phyloP scores from a whole-genome alignment of 2,329 filamentous ascomycete species.

The Penicillium thymicola region DNA sequence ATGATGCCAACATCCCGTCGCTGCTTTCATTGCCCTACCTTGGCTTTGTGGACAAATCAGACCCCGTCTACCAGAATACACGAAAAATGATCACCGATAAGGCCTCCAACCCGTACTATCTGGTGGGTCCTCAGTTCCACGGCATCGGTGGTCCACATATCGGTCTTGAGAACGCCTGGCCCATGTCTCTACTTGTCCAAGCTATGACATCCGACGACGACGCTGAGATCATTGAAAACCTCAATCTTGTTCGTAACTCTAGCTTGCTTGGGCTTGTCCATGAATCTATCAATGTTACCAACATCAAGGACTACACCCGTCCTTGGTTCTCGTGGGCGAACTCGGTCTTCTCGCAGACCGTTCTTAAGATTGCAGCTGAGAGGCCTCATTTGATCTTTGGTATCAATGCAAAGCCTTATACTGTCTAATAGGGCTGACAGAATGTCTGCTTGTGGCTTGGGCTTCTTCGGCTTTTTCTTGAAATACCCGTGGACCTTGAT shows the following conservation, averaged over 20 bases:
- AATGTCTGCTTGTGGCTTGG: not conserved
- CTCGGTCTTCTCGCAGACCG: conserved; percentile 88
- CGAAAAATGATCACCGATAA: conserved; percentile 75
- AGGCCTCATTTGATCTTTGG: conserved; percentile 87
- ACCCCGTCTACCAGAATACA: conserved; percentile 82
- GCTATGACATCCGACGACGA: conserved; percentile 85
- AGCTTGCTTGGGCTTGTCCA: conserved; percentile 79
- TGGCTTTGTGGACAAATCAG: conserved; percentile 55
- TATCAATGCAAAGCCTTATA: conserved; percentile 45
- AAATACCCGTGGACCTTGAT: not conserved
- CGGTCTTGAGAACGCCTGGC: conserved; percentile 89
- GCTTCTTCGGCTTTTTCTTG: not conserved
- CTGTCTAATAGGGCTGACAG: not conserved
- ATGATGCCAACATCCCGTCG: conserved; percentile 64
- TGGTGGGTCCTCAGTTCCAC: conserved; percentile 71
- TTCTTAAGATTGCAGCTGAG: conserved; percentile 81
- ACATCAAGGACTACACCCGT: conserved; percentile 67
- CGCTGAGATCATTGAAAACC: conserved; percentile 68
- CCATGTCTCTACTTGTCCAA: conserved; percentile 90
- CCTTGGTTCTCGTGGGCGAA: conserved; percentile 99
- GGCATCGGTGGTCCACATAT: conserved; percentile 84
- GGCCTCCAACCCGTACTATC: conserved; percentile 81
- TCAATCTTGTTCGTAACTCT: conserved; percentile 71
- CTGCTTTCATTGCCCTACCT: conserved; percentile 59
- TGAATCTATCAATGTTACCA: conserved; percentile 84